Conservation (phyloP, 305 asterid species). For the Petunia hybrid region DNA sequence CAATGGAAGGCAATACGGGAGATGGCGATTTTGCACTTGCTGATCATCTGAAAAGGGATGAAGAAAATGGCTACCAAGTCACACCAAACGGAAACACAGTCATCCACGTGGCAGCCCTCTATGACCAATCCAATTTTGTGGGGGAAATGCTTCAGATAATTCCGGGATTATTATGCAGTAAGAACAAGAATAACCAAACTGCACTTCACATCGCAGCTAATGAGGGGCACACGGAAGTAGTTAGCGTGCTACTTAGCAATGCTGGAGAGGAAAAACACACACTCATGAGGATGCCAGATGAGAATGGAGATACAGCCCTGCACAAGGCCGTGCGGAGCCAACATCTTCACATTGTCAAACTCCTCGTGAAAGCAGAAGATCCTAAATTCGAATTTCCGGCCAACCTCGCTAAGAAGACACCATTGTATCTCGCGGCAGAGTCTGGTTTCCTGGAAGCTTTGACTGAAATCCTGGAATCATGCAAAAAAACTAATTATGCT, state of each 20-base stretch:
- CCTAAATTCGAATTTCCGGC: constrained; percentile 23
- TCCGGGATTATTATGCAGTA: neutral
- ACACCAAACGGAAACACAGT: constrained; percentile 29
- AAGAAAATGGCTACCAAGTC: neutral
- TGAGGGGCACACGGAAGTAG: neutral
- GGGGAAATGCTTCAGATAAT: neutral
- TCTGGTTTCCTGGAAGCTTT: neutral
- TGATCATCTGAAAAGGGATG: neutral
- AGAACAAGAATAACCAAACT: neutral
- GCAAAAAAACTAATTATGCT: constrained; percentile 25
- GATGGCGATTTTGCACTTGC: neutral
- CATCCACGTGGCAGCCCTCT: constrained; percentile 37
- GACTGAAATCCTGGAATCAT: neutral
- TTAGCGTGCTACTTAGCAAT: neutral
- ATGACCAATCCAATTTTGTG: too few relatives aligned
- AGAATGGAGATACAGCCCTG: constrained; percentile 16
- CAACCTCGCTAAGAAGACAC: constrained; percentile 30
- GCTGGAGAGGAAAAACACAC: neutral
- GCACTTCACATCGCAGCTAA: neutral
- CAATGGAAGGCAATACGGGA: neutral
- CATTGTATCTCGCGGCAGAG: constrained; percentile 34
- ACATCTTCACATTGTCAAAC: neutral
- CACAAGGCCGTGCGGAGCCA: constrained; percentile 9
- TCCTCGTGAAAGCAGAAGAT: constrained; percentile 10
- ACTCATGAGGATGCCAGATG: neutral